phyloP scores from a whole-genome alignment of 2,329 filamentous ascomycete species.

The Aspergillus texensis region DNA sequence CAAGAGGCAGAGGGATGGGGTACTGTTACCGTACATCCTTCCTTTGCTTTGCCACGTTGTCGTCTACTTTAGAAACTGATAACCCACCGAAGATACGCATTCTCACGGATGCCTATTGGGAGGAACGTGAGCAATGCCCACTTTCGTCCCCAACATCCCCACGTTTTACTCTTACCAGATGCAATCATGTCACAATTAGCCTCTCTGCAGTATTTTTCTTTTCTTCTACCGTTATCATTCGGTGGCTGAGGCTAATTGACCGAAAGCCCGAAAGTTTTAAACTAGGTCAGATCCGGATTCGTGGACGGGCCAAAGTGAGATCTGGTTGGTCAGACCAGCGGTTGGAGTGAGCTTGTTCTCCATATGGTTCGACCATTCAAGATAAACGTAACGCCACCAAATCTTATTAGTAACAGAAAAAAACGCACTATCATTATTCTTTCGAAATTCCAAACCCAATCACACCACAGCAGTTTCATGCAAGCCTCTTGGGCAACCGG shows the following conservation, averaged over 20 bases:
- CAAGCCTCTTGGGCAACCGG: neutral
- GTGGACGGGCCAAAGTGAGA: neutral
- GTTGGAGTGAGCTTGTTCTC: neutral
- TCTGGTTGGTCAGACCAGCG: neutral
- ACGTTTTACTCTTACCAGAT: conserved; percentile 1
- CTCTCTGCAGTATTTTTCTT: neutral
- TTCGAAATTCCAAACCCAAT: conserved; percentile 5
- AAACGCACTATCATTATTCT: conserved; percentile 6
- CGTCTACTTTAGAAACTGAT: neutral
- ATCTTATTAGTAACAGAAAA: conserved; percentile 12
- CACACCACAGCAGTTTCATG: neutral
- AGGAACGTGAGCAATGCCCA: neutral
- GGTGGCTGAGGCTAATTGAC: conserved; percentile 3
- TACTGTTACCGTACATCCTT: neutral
- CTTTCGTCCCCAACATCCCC: neutral
- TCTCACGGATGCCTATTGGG: neutral
- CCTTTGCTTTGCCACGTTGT: neutral
- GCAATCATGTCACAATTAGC: conserved; percentile 2
- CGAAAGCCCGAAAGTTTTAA: neutral
- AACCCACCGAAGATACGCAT: neutral
- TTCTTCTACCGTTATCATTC: neutral
- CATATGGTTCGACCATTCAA: conserved; percentile 10
- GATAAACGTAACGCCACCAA: conserved; percentile 12
- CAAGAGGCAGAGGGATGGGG: neutral
- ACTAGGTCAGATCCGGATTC: neutral